Evolutionary conservation across 768 basidiomycete genomes (phyloP).

Genomic region (Rhizopogon roseolus): DNA sequence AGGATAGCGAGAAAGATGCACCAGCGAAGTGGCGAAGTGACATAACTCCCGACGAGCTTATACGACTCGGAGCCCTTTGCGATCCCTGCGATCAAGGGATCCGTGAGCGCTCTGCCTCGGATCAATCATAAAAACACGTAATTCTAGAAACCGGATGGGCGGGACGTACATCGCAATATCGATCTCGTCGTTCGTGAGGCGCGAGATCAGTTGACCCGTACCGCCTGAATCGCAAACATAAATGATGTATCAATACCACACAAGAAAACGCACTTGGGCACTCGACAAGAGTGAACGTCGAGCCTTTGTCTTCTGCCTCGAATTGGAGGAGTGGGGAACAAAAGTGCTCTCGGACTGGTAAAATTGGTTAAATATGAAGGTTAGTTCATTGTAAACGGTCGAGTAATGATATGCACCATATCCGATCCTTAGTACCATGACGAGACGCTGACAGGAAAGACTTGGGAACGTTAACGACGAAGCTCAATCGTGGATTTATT

Average conservation of each 20-base stretch:
- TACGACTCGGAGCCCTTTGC: slow-evolving; percentile 86
- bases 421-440: slow-evolving; percentile 27
- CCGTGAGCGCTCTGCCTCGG: slow-evolving; percentile 71
- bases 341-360: slow-evolving; percentile 80
- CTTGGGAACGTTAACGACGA: too few species aligned
- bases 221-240: slow-evolving; percentile 47
- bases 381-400: neutral
- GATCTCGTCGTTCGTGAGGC: slow-evolving; percentile 70
- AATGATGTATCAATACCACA: too few species aligned
- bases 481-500: too few species aligned
- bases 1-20: slow-evolving; percentile 17
- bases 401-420: slow-evolving; percentile 16
- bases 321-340: slow-evolving; percentile 89
- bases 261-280: slow-evolving; percentile 64
- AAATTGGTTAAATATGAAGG: neutral
- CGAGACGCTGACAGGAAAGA: neutral
- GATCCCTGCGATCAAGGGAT: slow-evolving; percentile 87
- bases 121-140: slow-evolving; percentile 5
- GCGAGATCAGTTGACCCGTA: slow-evolving; percentile 77
- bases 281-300: slow-evolving; percentile 80
- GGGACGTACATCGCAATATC: slow-evolving; percentile 72
- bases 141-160: neutral
- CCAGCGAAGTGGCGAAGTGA: slow-evolving; percentile 88
- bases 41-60: slow-evolving; percentile 90
- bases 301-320: slow-evolving; percentile 58